Base-by-base conservation (phyloP, 1,139 yeast species). In the Lodderomyces metapsilosis region DNA sequence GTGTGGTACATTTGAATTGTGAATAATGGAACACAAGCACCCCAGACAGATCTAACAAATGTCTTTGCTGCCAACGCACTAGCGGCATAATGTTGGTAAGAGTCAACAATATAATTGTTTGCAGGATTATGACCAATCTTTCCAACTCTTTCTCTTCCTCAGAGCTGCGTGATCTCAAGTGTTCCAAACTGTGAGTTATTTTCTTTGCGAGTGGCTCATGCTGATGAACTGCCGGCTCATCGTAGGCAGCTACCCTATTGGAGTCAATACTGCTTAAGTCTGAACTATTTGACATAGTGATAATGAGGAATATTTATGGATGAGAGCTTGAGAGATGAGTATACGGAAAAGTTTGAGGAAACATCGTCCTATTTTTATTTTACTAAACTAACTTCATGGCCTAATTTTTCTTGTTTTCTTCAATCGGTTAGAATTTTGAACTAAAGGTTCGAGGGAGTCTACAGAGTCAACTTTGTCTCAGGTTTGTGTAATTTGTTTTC, bases 1-100 rank as follows among this genome's bases (percentile, higher is more conserved):
- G 75, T 73, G 54, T 80, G 84, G 59, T 83, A 83, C 88, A 84
- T 84, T 61, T 84, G 91, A 39, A 80, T 73, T n/a, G 89, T 84
- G 58, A 84, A 84, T 47, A 84, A 68, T 23, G 88, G 88, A 52
- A 82, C 85, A 47, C 76, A 75, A 3, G 88, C 89, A 60, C 91
- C 88, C 76, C 87, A 84, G 34, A 82, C 64, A 13, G 85, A 80
- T 59, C 88, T 70, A 35, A 80, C 73, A 51, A 82, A 77, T 1
- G 87, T 82, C 59, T 82, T 80, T 1, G 85, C 80, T 18, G 86
- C 85, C 45, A 82, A 66, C 1, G 81, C 87, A 36, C 84, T 75
- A 1, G 88, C 87, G 3, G 88, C 88, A 54, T 79, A 82, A 56
- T 80, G 84, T 53, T 81, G 85, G 55, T 82, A 82, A 1, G 85